A percentile compares a stretch with the other conserved stretches of the same genome.
Evolutionary conservation across 2,329 filamentous ascomycete species (phyloP).

Genomic region (Phyllosticta citriasiana): DNA sequence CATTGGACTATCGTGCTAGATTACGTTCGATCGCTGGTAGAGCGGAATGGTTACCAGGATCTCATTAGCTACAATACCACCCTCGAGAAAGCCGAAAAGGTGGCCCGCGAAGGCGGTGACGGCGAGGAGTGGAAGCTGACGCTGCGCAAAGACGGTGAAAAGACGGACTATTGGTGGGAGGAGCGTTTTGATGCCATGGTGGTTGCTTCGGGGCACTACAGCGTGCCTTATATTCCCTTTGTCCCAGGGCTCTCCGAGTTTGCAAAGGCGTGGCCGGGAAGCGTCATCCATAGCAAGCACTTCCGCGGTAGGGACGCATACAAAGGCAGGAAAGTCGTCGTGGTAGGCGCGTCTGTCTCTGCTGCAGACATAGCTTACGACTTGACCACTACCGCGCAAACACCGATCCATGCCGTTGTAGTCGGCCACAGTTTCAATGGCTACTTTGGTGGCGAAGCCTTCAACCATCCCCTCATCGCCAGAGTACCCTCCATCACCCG

Average conservation of each 20-base stretch:
- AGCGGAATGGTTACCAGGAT: constrained; percentile 44
- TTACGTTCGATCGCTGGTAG: constrained; percentile 45
- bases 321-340: constrained; percentile 38
- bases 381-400: constrained; percentile 35
- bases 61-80: constrained; percentile 48
- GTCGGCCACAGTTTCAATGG: constrained; percentile 41
- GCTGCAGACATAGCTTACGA: constrained; percentile 52
- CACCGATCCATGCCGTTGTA: constrained; percentile 45
- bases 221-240: constrained; percentile 46
- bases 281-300: constrained; percentile 47
- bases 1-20: constrained; percentile 48
- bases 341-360: constrained; percentile 56
- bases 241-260: constrained; percentile 42
- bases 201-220: constrained; percentile 52
- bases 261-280: constrained; percentile 37
- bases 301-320: constrained; percentile 40
- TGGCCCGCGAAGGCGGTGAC: constrained; percentile 11
- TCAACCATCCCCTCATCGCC: constrained; percentile 46
- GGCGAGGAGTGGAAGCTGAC: constrained; percentile 43
- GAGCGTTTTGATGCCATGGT: constrained; percentile 54
- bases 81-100: constrained; percentile 49
- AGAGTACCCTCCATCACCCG: constrained; percentile 39
- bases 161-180: constrained; percentile 50
- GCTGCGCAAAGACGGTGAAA: constrained; percentile 32
- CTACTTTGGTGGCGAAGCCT: constrained; percentile 51